phyloP scores from a whole-genome alignment of 305 asterid genomes.

The Fraxinus latifolia region DNA sequence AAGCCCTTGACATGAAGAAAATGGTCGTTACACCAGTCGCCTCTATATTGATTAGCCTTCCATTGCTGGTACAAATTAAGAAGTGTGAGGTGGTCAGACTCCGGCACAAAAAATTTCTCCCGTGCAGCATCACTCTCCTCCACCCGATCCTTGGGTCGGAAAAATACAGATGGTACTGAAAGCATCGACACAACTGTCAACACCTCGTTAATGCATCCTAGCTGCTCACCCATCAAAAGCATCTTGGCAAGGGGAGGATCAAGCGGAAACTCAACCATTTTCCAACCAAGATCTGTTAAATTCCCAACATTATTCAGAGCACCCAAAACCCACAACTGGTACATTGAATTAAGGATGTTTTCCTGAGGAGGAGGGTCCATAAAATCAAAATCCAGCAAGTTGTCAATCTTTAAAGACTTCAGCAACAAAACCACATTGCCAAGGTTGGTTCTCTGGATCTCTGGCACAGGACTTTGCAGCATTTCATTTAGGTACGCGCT shows the following conservation, averaged over 20 bases:
- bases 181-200: constrained; percentile 93
- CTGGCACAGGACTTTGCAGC: constrained; percentile 95
- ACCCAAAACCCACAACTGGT: constrained; percentile 95
- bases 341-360: constrained; percentile 89
- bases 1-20: constrained; percentile 86
- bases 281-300: constrained; percentile 85
- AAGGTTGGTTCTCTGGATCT: constrained; percentile 90
- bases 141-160: constrained; percentile 88
- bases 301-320: constrained; percentile 83
- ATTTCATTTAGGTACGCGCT: constrained; percentile 77
- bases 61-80: constrained; percentile 92
- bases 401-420: constrained; percentile 77
- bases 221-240: constrained; percentile 80
- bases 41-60: constrained; percentile 78
- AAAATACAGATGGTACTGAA: constrained; percentile 89
- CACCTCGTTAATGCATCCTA: constrained; percentile 78
- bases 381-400: constrained; percentile 81
- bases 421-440: constrained; percentile 90
- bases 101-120: constrained; percentile 91
- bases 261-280: constrained; percentile 94
- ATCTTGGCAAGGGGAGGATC: constrained; percentile 97
- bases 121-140: constrained; percentile 97
- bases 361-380: constrained; percentile 99
- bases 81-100: constrained; percentile 90
- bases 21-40: constrained; percentile 97